A percentile compares a stretch with the other conserved stretches of the same genome.
These are phyloP conservation scores for Rubus parviflorus DNA, from an alignment of 306 rosid genomes.

Conservation along the genomic window DNA sequence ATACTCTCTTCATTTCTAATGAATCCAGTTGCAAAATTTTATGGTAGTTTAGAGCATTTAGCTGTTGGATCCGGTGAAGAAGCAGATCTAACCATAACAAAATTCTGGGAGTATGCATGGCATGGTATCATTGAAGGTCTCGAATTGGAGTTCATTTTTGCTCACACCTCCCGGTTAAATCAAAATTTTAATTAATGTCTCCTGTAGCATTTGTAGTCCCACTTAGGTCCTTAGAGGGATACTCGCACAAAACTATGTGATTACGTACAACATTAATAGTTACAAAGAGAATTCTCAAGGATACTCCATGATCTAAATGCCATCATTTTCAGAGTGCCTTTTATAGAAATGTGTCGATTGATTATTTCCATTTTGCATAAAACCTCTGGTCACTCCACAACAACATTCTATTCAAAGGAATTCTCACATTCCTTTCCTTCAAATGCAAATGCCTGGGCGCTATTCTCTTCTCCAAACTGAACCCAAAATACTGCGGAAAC, in stretches of 20 bases:
- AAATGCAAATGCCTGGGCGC: conserved; percentile 71
- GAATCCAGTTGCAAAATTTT: neutral
- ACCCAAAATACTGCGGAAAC: conserved; percentile 82
- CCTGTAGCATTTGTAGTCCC: too few relatives aligned
- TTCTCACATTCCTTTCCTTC: conserved; percentile 49
- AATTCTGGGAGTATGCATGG: too few relatives aligned
- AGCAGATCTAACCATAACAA: too few relatives aligned
- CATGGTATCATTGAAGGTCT: neutral
- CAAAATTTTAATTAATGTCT: too few relatives aligned
- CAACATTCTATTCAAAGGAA: conserved; percentile 70
- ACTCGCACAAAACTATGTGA: too few relatives aligned
- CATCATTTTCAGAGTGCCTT: neutral
- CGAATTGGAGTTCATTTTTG: too few relatives aligned
- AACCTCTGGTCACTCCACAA: conserved; percentile 66
- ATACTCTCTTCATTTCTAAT: too few relatives aligned
- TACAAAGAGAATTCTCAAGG: neutral
- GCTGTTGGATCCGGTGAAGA: neutral
- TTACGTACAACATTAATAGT: too few relatives aligned
- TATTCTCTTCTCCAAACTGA: conserved; percentile 65
- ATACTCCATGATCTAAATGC: neutral
- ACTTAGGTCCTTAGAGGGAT: too few relatives aligned
- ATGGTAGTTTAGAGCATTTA: neutral
- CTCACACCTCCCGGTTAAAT: too few relatives aligned
- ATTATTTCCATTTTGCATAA: conserved; percentile 53
- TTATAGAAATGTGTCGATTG: neutral